These are phyloP conservation scores for Saccharomycopsis lassenensis DNA, from an alignment of 805 yeast genomes.

Conservation along the genomic window DNA sequence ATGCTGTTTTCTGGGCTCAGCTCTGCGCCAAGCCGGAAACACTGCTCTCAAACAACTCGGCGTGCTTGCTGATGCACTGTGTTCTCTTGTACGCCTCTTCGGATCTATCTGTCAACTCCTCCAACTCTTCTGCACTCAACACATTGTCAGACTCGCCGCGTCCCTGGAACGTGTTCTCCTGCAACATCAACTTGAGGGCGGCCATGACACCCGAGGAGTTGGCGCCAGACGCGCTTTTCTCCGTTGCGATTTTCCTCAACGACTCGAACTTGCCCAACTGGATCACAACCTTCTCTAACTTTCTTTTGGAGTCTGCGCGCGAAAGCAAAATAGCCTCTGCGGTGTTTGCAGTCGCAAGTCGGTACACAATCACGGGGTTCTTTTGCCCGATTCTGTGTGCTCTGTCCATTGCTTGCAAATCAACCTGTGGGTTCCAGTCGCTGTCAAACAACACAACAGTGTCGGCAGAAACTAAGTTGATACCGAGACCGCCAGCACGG, in stretches of 20 bases:
- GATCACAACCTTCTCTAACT: constrained; percentile 65
- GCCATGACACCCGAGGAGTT: constrained; percentile 26
- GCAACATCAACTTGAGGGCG: constrained; percentile 32
- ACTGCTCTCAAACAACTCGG: constrained; percentile 30
- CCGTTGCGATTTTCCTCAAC: constrained; percentile 27
- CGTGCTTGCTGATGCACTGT: constrained; percentile 24
- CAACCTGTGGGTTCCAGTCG: constrained; percentile 98
- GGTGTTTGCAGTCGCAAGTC: constrained; percentile 68
- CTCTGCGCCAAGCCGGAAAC: no score
- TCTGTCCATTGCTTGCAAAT: constrained; percentile 91
- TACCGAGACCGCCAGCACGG: constrained; percentile 90
- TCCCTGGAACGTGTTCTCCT: constrained; percentile 28
- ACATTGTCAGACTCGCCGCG: constrained; percentile 19
- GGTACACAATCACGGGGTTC: constrained; percentile 70
- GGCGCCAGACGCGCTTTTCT: constrained; percentile 21
- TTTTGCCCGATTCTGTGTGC: constrained; percentile 90
- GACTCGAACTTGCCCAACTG: constrained; percentile 50
- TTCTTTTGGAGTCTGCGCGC: constrained; percentile 70
- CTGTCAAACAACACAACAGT: constrained; percentile 84
- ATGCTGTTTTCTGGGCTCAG: no score
- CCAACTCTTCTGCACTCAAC: constrained; percentile 33
- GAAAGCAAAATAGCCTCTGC: constrained; percentile 75
- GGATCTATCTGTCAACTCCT: constrained; percentile 40
- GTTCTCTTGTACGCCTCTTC: constrained; percentile 29
- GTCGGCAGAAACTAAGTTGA: constrained; percentile 78